Percentiles rank a stretch among this genome's conserved stretches.
Evolutionary conservation across 176 grass and related monocot genomes (phyloP).

Genomic region (Guadua angustifolia): DNA sequence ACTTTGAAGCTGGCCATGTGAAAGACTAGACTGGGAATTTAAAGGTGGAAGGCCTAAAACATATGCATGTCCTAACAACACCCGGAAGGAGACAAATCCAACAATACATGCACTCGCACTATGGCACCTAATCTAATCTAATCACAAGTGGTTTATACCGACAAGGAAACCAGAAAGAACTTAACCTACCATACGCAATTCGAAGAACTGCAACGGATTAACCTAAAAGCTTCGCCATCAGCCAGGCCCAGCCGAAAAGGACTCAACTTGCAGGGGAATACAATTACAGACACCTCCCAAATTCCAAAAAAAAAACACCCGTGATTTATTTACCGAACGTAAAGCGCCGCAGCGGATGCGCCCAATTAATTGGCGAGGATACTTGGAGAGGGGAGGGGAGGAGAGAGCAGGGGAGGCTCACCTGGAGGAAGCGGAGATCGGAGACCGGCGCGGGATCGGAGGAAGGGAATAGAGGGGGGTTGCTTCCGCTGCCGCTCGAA

Average conservation of each 20-base stretch:
- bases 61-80: background rate
- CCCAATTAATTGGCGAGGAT: background rate
- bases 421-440: background rate
- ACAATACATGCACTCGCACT: background rate
- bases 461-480: background rate
- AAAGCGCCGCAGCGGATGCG: background rate
- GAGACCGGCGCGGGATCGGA: background rate
- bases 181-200: background rate
- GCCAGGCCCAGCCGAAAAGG: background rate
- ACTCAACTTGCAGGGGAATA: background rate
- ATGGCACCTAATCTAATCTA: background rate
- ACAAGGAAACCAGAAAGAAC: background rate
- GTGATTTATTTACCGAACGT: background rate
- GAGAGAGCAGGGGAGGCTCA: no score
- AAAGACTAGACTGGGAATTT: background rate
- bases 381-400: background rate
- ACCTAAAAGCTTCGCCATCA: background rate
- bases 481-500: background rate
- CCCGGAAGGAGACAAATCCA: constrained; percentile 1
- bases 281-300: background rate
- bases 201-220: background rate
- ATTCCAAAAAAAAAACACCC: background rate
- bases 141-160: background rate
- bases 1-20: background rate
- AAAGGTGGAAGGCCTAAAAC: background rate